Evolutionary conservation across 1,284 basidiomycete genomes (phyloP).

Genomic region (Exsudoporus floridanus): DNA sequence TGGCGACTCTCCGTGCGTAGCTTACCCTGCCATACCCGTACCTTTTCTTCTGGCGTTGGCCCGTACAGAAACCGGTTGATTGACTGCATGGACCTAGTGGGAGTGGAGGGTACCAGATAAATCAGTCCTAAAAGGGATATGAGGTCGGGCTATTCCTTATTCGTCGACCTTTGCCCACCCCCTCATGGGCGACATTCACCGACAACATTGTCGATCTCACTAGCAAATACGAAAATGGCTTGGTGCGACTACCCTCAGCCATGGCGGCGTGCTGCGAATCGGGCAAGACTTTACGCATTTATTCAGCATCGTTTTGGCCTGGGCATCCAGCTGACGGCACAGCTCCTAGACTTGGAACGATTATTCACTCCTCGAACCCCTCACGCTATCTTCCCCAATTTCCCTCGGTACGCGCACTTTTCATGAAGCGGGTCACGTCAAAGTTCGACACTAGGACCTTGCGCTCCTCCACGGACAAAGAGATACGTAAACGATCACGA

Average conservation of each 20-base stretch:
- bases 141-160: conserved; percentile 2
- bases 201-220: too few relatives aligned
- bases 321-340: neutral
- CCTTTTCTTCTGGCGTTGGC: conserved; percentile 89
- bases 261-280: neutral
- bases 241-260: too few relatives aligned
- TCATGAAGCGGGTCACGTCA: neutral
- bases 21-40: conserved; percentile 85
- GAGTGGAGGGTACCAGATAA: conserved; percentile 1
- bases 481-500: neutral
- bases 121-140: conserved; percentile 19
- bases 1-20: conserved; percentile 77
- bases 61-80: conserved; percentile 93
- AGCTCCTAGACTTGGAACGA: too few relatives aligned
- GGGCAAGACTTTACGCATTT: too few relatives aligned
- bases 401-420: neutral
- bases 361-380: too few relatives aligned
- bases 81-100: conserved; percentile 63
- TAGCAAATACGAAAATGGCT: neutral
- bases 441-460: neutral
- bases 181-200: too few relatives aligned
- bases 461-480: neutral
- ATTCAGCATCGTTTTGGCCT: neutral
- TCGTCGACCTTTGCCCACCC: neutral
- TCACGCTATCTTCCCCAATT: neutral